phyloP scores from a whole-genome alignment of 768 basidiomycete genomes.

The Panaeolus papilionaceus region DNA sequence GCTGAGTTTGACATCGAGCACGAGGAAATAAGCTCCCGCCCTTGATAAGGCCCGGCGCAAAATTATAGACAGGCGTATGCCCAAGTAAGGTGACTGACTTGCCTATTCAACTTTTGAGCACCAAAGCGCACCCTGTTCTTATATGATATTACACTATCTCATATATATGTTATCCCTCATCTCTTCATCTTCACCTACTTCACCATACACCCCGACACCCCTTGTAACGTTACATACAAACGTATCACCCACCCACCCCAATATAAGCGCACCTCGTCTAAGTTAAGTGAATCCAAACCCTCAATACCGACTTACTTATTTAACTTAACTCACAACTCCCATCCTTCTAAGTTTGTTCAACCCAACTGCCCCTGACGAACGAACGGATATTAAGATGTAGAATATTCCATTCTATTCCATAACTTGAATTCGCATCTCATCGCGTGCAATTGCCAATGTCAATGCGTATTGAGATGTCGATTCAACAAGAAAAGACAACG shows the following conservation, averaged over 20 bases:
- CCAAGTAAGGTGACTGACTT: neutral
- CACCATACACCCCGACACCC: neutral
- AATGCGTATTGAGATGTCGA: too few species aligned
- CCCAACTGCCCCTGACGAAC: neutral
- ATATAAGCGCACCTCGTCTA: too few species aligned
- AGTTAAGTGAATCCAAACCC: too few species aligned
- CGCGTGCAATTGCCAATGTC: neutral
- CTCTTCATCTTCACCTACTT: neutral
- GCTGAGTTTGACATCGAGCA: neutral
- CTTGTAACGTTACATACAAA: neutral
- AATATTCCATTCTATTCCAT: neutral
- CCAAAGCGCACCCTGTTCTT: neutral
- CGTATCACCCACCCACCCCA: too few species aligned
- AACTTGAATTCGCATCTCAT: neutral
- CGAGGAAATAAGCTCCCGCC: neutral
- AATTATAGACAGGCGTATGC: neutral
- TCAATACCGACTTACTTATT: neutral
- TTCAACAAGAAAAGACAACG: too few species aligned
- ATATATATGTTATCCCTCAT: too few species aligned
- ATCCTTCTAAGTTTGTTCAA: neutral
- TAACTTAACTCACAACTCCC: neutral
- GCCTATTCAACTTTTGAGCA: neutral
- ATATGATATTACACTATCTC: neutral
- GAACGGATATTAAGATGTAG: neutral
- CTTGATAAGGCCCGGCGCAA: neutral